A percentile compares a stretch with the other conserved stretches of the same genome.
Conservation (phyloP, 306 rosid genomes). For the Cicer judaicum region DNA sequence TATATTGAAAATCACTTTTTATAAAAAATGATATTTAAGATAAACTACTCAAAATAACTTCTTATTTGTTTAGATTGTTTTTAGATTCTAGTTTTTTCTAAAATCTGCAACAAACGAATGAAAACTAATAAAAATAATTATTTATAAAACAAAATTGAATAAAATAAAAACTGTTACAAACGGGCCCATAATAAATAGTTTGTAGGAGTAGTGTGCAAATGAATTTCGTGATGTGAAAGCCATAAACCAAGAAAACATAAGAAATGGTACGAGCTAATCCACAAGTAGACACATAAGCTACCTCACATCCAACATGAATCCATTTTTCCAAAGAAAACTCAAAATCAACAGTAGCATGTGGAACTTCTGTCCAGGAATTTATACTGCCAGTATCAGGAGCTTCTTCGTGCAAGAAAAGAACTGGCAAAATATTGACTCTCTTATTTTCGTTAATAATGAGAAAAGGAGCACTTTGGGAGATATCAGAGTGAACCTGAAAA, state of each 20-base stretch:
- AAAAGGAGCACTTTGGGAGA: slow-evolving; percentile 61
- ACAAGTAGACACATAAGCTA: slow-evolving; percentile 44
- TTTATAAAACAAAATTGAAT: too few species aligned
- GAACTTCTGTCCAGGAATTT: slow-evolving; percentile 54
- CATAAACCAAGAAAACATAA: slow-evolving; percentile 22
- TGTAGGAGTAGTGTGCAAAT: slow-evolving; percentile 5
- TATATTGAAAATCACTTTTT: too few species aligned
- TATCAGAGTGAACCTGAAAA: slow-evolving; percentile 64
- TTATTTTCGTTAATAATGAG: slow-evolving; percentile 60
- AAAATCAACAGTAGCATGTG: slow-evolving; percentile 55
- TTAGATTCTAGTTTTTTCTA: too few species aligned
- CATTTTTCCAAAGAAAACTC: slow-evolving; percentile 77
- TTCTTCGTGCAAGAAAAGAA: slow-evolving; percentile 56
- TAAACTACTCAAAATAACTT: too few species aligned
- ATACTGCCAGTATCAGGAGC: slow-evolving; percentile 54
- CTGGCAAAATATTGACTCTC: slow-evolving; percentile 61
- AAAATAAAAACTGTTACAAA: too few species aligned
- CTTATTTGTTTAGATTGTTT: too few species aligned
- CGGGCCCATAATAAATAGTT: background rate
- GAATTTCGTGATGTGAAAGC: slow-evolving; percentile 6
- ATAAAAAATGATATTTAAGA: too few species aligned
- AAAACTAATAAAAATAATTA: too few species aligned
- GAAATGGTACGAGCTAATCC: slow-evolving; percentile 32
- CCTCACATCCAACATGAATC: slow-evolving; percentile 95
- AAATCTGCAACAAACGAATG: too few species aligned